These are phyloP conservation scores for Carex cristatella DNA, from an alignment of 176 grass and related monocot species.

Conservation along the genomic window DNA sequence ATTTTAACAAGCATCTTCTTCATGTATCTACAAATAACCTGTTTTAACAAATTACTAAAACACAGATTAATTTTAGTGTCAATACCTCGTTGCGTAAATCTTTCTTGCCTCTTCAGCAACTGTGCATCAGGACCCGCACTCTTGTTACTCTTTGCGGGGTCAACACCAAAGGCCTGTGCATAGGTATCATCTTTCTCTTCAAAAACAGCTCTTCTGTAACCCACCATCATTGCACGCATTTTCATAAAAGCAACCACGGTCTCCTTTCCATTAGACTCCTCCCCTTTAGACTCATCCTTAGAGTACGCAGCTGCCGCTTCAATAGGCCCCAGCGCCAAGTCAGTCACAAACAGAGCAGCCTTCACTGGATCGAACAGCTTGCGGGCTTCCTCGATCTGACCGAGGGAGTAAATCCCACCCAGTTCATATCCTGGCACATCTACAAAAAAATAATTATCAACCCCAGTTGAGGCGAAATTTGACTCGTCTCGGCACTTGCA, in stretches of 20 bases:
- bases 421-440: conserved; percentile 68
- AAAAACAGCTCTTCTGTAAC: conserved; percentile 46
- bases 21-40: not conserved
- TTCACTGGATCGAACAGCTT: conserved; percentile 37
- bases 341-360: conserved; percentile 31
- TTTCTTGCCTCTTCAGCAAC: conserved; percentile 31
- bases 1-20: conserved; percentile 13
- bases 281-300: too few relatives aligned
- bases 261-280: not conserved
- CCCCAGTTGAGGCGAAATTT: conserved; percentile 35
- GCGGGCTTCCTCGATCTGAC: conserved; percentile 40
- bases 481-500: conserved; percentile 45
- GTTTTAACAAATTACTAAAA: conserved; percentile 5
- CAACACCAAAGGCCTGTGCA: conserved; percentile 71
- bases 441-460: conserved; percentile 45
- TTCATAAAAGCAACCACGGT: conserved; percentile 29
- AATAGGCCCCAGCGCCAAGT: conserved; percentile 34
- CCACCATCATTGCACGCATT: conserved; percentile 42
- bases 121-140: conserved; percentile 9
- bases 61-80: conserved; percentile 35
- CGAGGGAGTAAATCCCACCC: conserved; percentile 53
- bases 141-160: conserved; percentile 19
- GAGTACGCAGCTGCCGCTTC: not conserved
- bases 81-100: conserved; percentile 79
- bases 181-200: conserved; percentile 64